These are phyloP conservation scores for Plasmodium billcollinsi DNA, from an alignment of 169 alveolate species.

Conservation along the genomic window DNA sequence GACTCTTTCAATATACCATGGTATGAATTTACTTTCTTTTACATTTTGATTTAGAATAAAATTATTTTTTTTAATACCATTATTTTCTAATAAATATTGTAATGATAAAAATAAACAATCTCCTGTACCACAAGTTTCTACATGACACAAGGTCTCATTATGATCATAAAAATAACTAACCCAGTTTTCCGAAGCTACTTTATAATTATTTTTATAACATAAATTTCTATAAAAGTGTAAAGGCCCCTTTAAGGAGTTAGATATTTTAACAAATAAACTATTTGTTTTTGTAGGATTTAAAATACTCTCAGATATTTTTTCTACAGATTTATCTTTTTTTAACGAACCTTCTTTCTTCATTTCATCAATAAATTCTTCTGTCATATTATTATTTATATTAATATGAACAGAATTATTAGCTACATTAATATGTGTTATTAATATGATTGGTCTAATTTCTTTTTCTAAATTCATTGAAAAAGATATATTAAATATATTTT, in stretches of 20 bases:
- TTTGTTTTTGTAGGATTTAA: constrained; percentile 3
- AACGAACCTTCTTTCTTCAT: background rate
- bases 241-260: background rate
- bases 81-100: constrained; percentile 23
- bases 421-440: background rate
- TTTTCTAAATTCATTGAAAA: constrained; percentile 1
- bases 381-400: constrained; percentile 1
- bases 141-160: constrained; percentile 67
- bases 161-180: constrained; percentile 26
- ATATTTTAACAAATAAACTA: background rate
- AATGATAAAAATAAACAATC: constrained; percentile 45
- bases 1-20: constrained; percentile 36
- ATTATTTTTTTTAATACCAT: constrained; percentile 10
- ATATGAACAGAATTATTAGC: constrained; percentile 3
- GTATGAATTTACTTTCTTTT: constrained; percentile 20
- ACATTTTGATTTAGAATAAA: background rate
- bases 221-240: constrained; percentile 7
- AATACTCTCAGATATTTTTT: background rate
- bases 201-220: constrained; percentile 28
- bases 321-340: background rate
- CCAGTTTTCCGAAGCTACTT: constrained; percentile 55
- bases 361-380: background rate
- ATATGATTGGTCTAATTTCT: background rate
- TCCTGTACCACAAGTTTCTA: constrained; percentile 33
- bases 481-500: constrained; percentile 3